phyloP scores from a whole-genome alignment of 2,329 filamentous ascomycete genomes.

The Gnomoniopsis sp. region DNA sequence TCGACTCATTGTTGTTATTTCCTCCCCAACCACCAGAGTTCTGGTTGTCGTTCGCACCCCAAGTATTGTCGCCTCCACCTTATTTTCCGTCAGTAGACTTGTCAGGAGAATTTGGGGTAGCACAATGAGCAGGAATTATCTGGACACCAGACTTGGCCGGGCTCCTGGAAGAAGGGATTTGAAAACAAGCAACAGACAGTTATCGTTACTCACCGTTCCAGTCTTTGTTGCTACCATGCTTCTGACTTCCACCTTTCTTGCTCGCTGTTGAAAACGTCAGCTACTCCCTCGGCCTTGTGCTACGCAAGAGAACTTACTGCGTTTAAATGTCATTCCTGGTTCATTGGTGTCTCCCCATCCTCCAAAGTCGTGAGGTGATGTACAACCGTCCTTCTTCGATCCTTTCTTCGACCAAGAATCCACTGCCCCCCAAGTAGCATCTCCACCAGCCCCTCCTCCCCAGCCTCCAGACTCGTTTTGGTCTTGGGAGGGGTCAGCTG shows the following conservation, averaged over 20 bases:
- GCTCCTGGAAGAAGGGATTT: background rate
- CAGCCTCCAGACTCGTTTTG: background rate
- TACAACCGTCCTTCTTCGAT: background rate
- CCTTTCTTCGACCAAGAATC: background rate
- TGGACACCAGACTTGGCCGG: background rate
- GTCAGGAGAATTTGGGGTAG: background rate
- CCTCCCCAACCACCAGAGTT: background rate
- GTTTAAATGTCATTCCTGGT: background rate
- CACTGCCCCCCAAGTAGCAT: background rate
- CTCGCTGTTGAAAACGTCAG: constrained; percentile 2
- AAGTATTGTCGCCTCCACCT: background rate
- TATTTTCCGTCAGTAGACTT: background rate
- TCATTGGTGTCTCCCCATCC: background rate
- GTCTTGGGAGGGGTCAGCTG: constrained; percentile 3
- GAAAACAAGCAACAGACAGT: background rate
- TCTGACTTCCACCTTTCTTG: constrained; percentile 3
- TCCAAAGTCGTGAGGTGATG: constrained; percentile 1
- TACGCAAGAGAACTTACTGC: background rate
- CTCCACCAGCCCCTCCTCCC: background rate
- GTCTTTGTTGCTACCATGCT: constrained; percentile 4
- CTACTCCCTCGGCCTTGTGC: background rate
- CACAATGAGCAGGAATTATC: background rate
- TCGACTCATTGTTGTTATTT: background rate
- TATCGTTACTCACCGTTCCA: constrained; percentile 3
- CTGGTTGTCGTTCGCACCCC: background rate